These are phyloP conservation scores for Pisolithus marmoratus DNA, from an alignment of 768 basidiomycete species.

Conservation along the genomic window DNA sequence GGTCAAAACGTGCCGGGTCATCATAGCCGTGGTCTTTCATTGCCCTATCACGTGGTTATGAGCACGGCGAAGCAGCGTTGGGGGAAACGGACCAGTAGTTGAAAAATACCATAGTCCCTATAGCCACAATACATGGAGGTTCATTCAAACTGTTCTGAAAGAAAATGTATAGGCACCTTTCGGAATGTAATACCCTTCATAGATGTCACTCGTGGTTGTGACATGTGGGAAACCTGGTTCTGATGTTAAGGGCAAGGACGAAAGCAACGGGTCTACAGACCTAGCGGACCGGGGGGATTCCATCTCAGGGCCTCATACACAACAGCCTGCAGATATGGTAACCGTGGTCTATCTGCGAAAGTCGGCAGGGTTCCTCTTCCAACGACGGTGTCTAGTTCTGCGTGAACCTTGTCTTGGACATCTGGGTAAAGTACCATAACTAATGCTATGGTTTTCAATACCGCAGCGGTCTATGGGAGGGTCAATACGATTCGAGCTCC, in stretches of 20 bases:
- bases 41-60: neutral
- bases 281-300: conserved; percentile 9
- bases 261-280: neutral
- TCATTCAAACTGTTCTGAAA: too few relatives aligned
- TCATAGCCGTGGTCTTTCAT: neutral
- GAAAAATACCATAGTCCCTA: neutral
- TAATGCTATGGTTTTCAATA: conserved; percentile 16
- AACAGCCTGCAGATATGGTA: conserved; percentile 23
- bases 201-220: conserved; percentile 11
- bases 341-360: conserved; percentile 15
- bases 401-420: conserved; percentile 18
- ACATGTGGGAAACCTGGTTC: neutral
- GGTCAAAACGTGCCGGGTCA: conserved; percentile 1
- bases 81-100: neutral
- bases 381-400: conserved; percentile 21
- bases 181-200: conserved; percentile 15
- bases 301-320: conserved; percentile 21
- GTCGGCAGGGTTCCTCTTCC: conserved; percentile 18
- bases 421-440: conserved; percentile 24
- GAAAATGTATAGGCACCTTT: conserved; percentile 7
- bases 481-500: neutral
- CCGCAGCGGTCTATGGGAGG: conserved; percentile 8
- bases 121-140: neutral
- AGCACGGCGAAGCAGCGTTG: neutral
- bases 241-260: neutral